These are phyloP conservation scores for Elongisporangium undulatum DNA, from an alignment of 352 stramenopile species.

Conservation along the genomic window DNA sequence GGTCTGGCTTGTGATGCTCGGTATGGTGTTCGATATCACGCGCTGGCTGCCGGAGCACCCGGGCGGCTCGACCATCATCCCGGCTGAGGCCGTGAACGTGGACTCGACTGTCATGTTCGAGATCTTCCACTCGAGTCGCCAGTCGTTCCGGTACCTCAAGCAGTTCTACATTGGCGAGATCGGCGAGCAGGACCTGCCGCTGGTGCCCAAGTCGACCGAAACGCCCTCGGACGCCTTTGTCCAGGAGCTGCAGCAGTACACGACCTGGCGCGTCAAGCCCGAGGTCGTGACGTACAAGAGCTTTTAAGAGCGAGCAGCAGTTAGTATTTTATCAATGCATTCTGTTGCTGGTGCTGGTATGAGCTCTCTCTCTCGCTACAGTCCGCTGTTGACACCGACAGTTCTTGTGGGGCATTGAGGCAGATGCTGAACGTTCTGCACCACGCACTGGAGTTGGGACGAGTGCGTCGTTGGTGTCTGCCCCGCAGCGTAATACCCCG, in stretches of 20 bases:
- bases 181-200: conserved; percentile 42
- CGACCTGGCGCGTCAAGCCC: conserved; percentile 68
- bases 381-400: conserved; percentile 26
- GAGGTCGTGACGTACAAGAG: conserved; percentile 69
- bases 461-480: conserved; percentile 37
- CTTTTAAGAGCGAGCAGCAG: conserved; percentile 37
- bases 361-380: conserved; percentile 10
- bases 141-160: conserved; percentile 90
- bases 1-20: conserved; percentile 84
- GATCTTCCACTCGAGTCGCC: conserved; percentile 89
- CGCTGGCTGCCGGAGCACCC: conserved; percentile 87
- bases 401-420: conserved; percentile 57
- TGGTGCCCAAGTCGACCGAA: conserved; percentile 45
- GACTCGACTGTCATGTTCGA: conserved; percentile 90
- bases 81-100: conserved; percentile 81
- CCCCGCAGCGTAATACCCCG: conserved; percentile 35
- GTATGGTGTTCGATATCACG: conserved; percentile 88
- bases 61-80: conserved; percentile 80
- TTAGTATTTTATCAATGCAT: conserved; percentile 5
- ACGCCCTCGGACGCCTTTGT: conserved; percentile 66
- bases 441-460: conserved; percentile 26
- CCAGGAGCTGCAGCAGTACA: conserved; percentile 76
- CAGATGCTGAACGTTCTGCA: conserved; percentile 38
- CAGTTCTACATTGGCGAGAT: conserved; percentile 91
- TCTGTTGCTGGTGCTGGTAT: neutral